A percentile compares a stretch with the other conserved stretches of the same genome.
Conservation (phyloP, 2,329 filamentous ascomycete genomes). For the Orbilia oligospora region DNA sequence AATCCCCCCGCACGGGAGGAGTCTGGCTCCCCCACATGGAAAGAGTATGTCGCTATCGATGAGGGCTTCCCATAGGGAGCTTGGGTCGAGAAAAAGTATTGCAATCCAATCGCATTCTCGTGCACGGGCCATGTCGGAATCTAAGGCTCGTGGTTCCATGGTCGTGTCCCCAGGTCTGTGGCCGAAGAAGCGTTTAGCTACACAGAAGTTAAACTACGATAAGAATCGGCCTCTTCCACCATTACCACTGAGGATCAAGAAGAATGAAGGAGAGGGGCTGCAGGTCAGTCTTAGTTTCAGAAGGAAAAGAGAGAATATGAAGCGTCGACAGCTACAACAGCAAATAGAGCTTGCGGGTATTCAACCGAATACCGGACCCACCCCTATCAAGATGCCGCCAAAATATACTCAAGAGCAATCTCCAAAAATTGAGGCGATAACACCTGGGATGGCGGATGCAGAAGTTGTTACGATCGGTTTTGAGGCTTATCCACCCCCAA, state of each 20-base stretch:
- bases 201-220: conserved; percentile 28
- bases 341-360: neutral
- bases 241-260: conserved; percentile 33
- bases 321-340: neutral
- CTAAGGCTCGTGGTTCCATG: conserved; percentile 13
- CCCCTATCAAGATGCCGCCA: conserved; percentile 12
- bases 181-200: conserved; percentile 12
- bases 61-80: neutral
- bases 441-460: conserved; percentile 44
- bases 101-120: neutral
- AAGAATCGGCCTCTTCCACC: conserved; percentile 53
- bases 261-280: neutral
- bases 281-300: conserved; percentile 26
- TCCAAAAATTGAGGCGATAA: conserved; percentile 26
- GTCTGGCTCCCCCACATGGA: neutral
- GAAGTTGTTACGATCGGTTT: conserved; percentile 49
- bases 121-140: neutral
- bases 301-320: conserved; percentile 36
- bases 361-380: neutral
- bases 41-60: neutral
- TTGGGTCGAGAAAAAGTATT: conserved; percentile 2
- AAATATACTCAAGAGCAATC: neutral
- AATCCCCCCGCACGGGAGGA: conserved; percentile 4
- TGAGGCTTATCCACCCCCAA: conserved; percentile 7
- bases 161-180: conserved; percentile 4